These are phyloP conservation scores for Cercospora sp. DNA, from an alignment of 2,329 filamentous ascomycete genomes.

Conservation along the genomic window DNA sequence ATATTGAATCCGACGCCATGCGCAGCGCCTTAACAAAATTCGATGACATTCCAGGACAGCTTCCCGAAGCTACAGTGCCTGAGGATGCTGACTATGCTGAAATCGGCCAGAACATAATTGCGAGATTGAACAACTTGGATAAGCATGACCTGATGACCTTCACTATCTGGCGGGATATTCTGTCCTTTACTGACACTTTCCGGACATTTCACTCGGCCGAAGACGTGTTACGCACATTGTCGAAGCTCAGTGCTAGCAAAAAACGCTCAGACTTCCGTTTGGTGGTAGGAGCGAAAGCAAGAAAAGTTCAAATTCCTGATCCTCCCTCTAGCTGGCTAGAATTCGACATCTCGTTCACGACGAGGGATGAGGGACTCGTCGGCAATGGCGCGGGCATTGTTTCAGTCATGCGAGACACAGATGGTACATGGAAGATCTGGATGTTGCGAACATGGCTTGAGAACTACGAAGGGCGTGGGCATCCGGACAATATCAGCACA, in stretches of 20 bases:
- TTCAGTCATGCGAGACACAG: constrained; percentile 36
- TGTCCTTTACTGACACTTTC: constrained; percentile 58
- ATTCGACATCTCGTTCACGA: constrained; percentile 38
- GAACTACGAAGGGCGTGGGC: constrained; percentile 42
- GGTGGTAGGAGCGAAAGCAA: constrained; percentile 25
- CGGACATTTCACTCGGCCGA: constrained; percentile 54
- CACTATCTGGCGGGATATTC: constrained; percentile 57
- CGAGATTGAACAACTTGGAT: constrained; percentile 25
- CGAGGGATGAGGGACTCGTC: constrained; percentile 27
- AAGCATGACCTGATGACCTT: constrained; percentile 19
- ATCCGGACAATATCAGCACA: constrained; percentile 34
- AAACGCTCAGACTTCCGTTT: constrained; percentile 36
- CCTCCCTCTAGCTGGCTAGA: constrained; percentile 29
- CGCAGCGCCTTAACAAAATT: constrained; percentile 20
- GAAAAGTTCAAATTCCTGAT: constrained; percentile 31
- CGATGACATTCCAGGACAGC: constrained; percentile 29
- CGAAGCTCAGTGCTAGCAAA: constrained; percentile 36
- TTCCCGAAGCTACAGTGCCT: constrained; percentile 26
- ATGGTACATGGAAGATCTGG: constrained; percentile 44
- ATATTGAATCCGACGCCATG: not conserved
- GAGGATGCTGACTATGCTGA: constrained; percentile 20
- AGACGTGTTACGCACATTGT: constrained; percentile 44
- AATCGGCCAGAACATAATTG: constrained; percentile 20
- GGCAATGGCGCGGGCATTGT: constrained; percentile 40
- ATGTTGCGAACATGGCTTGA: constrained; percentile 43